Evolutionary conservation across 2,329 filamentous ascomycete species (phyloP).

Genomic region (Hypoxylon sp.): DNA sequence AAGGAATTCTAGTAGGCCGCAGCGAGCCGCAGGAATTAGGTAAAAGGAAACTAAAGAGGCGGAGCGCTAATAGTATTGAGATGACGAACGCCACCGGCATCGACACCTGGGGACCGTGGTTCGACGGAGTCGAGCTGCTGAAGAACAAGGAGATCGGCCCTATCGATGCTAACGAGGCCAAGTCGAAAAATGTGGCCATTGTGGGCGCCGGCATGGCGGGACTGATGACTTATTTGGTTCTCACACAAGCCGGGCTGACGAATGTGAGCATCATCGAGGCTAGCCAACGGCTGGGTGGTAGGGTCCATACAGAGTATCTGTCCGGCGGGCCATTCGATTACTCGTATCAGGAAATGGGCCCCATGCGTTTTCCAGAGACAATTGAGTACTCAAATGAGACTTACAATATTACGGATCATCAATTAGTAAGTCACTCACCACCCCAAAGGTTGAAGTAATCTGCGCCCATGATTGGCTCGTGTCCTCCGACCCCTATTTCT

Average conservation of each 20-base stretch:
- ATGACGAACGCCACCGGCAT: constrained; percentile 68
- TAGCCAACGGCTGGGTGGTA: constrained; percentile 72
- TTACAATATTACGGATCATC: constrained; percentile 72
- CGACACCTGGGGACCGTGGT: constrained; percentile 71
- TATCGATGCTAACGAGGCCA: constrained; percentile 67
- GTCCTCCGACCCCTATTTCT: neutral
- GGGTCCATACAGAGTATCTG: constrained; percentile 75
- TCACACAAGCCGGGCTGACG: constrained; percentile 67
- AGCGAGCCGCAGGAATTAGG: constrained; percentile 54
- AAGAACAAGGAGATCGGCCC: constrained; percentile 67
- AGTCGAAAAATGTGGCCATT: constrained; percentile 73
- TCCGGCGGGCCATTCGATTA: constrained; percentile 72
- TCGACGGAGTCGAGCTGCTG: constrained; percentile 74
- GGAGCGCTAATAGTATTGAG: constrained; percentile 54
- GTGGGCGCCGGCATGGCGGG: constrained; percentile 77
- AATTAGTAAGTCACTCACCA: constrained; percentile 60
- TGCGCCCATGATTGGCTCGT: neutral
- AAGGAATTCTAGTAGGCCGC: constrained; percentile 55
- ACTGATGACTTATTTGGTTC: constrained; percentile 70
- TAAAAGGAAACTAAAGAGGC: constrained; percentile 50
- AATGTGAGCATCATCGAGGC: constrained; percentile 76
- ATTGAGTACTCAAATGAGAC: constrained; percentile 69
- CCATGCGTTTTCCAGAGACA: constrained; percentile 74
- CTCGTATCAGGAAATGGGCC: constrained; percentile 77
- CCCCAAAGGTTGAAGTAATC: too few relatives aligned